These are phyloP conservation scores for Aspergillus novofumigatus DNA, from an alignment of 2,329 filamentous ascomycete genomes.

Conservation along the genomic window DNA sequence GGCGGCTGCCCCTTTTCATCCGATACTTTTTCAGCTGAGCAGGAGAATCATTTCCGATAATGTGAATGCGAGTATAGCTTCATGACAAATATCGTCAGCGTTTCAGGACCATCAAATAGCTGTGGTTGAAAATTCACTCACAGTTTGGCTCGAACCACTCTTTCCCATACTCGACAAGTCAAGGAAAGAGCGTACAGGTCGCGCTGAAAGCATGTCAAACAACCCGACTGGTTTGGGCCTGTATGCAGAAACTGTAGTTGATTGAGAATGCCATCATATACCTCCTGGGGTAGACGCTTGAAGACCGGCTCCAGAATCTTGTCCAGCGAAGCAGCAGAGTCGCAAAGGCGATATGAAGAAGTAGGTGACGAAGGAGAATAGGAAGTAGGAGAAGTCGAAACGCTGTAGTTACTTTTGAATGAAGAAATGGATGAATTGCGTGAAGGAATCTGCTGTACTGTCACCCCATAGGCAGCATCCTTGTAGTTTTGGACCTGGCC, in stretches of 20 bases:
- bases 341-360: slow-evolving; percentile 34
- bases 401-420: slow-evolving; percentile 34
- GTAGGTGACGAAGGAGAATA: slow-evolving; percentile 37
- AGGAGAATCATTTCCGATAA: slow-evolving; percentile 46
- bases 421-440: slow-evolving; percentile 35
- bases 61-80: slow-evolving; percentile 49
- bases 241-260: slow-evolving; percentile 48
- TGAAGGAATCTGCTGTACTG: slow-evolving; percentile 28
- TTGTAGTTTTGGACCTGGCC: slow-evolving; percentile 24
- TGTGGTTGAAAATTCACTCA: slow-evolving; percentile 37
- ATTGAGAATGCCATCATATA: slow-evolving; percentile 53
- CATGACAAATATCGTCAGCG: slow-evolving; percentile 7
- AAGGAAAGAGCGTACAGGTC: slow-evolving; percentile 52
- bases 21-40: slow-evolving; percentile 46
- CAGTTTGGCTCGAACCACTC: slow-evolving; percentile 48
- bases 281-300: slow-evolving; percentile 48
- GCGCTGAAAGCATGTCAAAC: slow-evolving; percentile 51
- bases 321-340: slow-evolving; percentile 34
- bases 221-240: slow-evolving; percentile 38
- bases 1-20: slow-evolving; percentile 46
- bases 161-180: slow-evolving; percentile 55
- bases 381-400: slow-evolving; percentile 35
- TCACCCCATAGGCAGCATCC: slow-evolving; percentile 24
- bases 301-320: slow-evolving; percentile 34
- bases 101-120: slow-evolving; percentile 8